phyloP scores from a whole-genome alignment of 2,329 filamentous ascomycete genomes.

The Aspergillus clavatus region DNA sequence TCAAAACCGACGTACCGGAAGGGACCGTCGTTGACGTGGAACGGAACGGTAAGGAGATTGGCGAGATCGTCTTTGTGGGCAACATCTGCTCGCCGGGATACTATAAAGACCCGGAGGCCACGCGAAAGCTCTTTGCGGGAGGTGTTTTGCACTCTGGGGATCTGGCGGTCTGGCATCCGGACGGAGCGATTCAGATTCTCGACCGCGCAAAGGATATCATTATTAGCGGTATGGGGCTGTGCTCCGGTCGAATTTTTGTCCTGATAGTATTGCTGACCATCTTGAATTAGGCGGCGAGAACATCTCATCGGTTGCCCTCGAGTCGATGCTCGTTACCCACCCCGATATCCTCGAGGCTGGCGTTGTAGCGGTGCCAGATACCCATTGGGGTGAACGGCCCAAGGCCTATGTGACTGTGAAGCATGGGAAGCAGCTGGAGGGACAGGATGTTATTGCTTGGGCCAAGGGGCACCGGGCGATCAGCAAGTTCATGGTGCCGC shows the following conservation, averaged over 20 bases:
- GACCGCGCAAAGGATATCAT: conserved; percentile 98
- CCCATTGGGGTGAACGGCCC: conserved; percentile 92
- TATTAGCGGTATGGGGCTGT: conserved; percentile 67
- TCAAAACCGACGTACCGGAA: conserved; percentile 70
- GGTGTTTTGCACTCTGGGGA: conserved; percentile 87
- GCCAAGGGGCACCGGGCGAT: conserved; percentile 75
- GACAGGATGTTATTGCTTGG: conserved; percentile 76
- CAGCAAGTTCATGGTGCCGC: conserved; percentile 81
- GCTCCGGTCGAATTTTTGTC: neutral
- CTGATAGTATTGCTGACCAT: conserved; percentile 1
- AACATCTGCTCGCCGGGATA: conserved; percentile 93
- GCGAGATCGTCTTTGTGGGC: conserved; percentile 79
- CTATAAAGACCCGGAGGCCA: conserved; percentile 83
- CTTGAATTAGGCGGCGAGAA: conserved; percentile 76
- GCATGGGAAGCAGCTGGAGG: conserved; percentile 55
- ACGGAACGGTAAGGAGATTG: conserved; percentile 68
- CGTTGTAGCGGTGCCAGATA: conserved; percentile 80
- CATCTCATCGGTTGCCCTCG: conserved; percentile 88
- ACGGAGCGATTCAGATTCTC: conserved; percentile 85
- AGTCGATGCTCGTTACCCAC: conserved; percentile 83
- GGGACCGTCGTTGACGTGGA: conserved; percentile 63
- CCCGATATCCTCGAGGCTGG: conserved; percentile 86
- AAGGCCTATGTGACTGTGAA: conserved; percentile 88
- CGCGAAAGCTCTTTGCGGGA: conserved; percentile 78
- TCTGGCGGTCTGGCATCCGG: conserved; percentile 85